phyloP scores from a whole-genome alignment of 208 protist genomes.

The Endotrypanum monterogeii region DNA sequence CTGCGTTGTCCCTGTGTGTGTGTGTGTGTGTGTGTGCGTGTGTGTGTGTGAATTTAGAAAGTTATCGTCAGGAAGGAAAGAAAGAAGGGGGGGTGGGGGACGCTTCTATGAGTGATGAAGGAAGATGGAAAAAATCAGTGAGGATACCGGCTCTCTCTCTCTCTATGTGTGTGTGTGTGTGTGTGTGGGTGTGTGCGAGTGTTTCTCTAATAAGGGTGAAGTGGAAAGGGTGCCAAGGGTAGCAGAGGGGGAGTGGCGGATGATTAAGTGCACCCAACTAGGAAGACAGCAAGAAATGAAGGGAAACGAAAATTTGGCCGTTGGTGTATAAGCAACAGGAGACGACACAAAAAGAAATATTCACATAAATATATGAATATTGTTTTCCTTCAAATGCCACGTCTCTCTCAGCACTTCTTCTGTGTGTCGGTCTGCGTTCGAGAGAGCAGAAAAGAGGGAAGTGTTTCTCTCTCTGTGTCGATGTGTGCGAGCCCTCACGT shows the following conservation, averaged over 20 bases:
- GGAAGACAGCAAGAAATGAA: background rate
- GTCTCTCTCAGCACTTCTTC: background rate
- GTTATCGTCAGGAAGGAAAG: background rate
- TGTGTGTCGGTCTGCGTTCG: background rate
- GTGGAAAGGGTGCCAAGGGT: background rate
- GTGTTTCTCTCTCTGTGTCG: too few relatives aligned
- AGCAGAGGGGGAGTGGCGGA: background rate
- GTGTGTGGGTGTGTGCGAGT: background rate
- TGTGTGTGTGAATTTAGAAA: background rate
- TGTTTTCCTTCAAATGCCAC: too few relatives aligned
- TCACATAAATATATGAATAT: too few relatives aligned
- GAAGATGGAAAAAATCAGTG: background rate
- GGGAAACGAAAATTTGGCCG: too few relatives aligned
- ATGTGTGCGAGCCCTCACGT: too few relatives aligned
- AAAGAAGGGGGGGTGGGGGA: background rate
- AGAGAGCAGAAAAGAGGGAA: background rate
- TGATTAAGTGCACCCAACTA: background rate
- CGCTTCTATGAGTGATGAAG: background rate
- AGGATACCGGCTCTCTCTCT: background rate
- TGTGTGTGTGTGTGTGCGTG: constrained; percentile 4
- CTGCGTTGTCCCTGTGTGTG: background rate
- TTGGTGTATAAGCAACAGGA: background rate
- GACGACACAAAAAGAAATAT: background rate
- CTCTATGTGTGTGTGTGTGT: too few relatives aligned
- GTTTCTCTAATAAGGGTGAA: too few relatives aligned